A percentile compares a stretch with the other conserved stretches of the same genome.
Evolutionary conservation across 2,329 filamentous ascomycete species (phyloP).

Genomic region (Orbilia quercus): DNA sequence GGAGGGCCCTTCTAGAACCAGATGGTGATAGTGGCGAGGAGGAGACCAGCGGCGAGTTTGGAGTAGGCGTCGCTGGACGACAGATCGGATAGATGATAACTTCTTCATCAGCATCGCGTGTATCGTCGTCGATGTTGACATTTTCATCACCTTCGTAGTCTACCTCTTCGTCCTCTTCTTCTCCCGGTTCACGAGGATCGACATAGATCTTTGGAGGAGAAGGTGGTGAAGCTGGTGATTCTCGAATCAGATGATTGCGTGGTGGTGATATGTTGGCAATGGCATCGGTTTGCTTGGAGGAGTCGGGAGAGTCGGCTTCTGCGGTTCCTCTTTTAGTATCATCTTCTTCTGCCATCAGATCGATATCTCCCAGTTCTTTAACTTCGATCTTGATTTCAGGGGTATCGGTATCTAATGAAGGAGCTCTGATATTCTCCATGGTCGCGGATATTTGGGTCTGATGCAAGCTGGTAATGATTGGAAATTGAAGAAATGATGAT

Average conservation of each 20-base stretch:
- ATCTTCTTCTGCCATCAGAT: slow-evolving; percentile 9
- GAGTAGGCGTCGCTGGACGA: slow-evolving; percentile 17
- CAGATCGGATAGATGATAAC: neutral
- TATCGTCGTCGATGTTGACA: neutral
- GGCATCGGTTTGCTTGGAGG: neutral
- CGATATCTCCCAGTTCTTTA: neutral
- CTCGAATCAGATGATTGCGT: neutral
- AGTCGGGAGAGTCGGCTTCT: neutral
- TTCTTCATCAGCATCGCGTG: too few species aligned
- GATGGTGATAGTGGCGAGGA: slow-evolving; percentile 29
- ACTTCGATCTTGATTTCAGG: neutral
- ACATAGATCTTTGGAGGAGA: slow-evolving; percentile 1
- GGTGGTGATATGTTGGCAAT: neutral
- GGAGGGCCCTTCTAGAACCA: slow-evolving; percentile 22
- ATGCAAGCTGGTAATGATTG: neutral
- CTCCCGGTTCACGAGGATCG: neutral
- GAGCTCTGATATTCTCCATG: slow-evolving; percentile 12
- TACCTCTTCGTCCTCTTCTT: neutral
- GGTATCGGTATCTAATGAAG: neutral
- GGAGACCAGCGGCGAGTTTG: neutral
- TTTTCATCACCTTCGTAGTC: neutral
- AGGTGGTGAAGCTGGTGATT: slow-evolving; percentile 23
- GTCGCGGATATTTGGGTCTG: neutral
- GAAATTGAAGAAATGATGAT: too few species aligned
- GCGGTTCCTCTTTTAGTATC: neutral